A percentile compares a stretch with the other conserved stretches of the same genome.
Conservation (phyloP, 164 flowering plant species). For the Vitis rotundifolia region DNA sequence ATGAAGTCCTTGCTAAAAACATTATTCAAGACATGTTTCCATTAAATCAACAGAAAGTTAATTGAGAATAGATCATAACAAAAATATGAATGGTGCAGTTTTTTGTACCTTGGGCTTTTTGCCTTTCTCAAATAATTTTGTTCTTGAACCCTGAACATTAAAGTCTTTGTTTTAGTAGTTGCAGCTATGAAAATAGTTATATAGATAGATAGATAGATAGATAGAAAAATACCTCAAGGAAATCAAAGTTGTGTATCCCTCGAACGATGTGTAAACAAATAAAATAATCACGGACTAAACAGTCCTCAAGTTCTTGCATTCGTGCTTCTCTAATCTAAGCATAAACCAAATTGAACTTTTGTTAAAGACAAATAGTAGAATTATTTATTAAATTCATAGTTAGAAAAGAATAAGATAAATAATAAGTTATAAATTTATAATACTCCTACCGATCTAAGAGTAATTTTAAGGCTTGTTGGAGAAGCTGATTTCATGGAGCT, state of each 20-base stretch:
- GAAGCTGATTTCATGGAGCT: slow-evolving; percentile 7
- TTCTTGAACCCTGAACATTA: slow-evolving; percentile 13
- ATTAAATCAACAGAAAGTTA: no score
- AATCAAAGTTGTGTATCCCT: background rate
- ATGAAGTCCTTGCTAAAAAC: no score
- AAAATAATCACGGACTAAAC: background rate
- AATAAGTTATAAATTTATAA: background rate
- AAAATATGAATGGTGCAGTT: background rate
- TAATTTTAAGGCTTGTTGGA: slow-evolving; percentile 6
- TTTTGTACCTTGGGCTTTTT: slow-evolving; percentile 12
- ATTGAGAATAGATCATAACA: background rate
- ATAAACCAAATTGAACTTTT: background rate
- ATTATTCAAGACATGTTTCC: no score
- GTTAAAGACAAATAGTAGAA: no score
- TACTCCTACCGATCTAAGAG: background rate
- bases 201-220: background rate
- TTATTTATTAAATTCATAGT: no score
- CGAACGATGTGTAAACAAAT: background rate
- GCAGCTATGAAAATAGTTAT: background rate
- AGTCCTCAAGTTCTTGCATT: background rate
- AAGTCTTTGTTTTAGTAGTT: background rate
- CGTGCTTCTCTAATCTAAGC: slow-evolving; percentile 6
- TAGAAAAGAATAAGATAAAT: no score
- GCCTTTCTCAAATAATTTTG: slow-evolving; percentile 12
- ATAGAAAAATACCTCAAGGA: background rate